Percentiles rank a stretch among this genome's conserved stretches.
These are phyloP conservation scores for Pleurotus citrinopileatus DNA, from an alignment of 768 basidiomycete species.

Conservation along the genomic window DNA sequence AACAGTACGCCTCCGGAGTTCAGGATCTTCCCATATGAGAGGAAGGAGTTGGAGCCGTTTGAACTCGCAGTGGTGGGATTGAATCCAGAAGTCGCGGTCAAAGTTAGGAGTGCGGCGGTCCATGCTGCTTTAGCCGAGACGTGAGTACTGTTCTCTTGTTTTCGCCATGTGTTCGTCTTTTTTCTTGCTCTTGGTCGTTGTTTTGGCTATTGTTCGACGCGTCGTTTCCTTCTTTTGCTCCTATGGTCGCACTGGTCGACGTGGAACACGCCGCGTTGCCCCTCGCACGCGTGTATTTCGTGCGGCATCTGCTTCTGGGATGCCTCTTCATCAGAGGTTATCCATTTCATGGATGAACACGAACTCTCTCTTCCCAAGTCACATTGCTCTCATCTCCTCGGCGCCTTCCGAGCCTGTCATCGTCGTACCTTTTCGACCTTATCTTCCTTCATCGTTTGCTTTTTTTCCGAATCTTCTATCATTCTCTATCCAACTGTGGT, in stretches of 20 bases:
- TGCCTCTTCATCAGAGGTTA: too few relatives aligned
- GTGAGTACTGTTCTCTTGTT: too few relatives aligned
- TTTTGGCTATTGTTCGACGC: not conserved
- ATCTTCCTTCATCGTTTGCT: not conserved
- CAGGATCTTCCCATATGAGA: slow-evolving; percentile 85
- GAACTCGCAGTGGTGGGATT: slow-evolving; percentile 67
- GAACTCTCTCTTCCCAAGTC: too few relatives aligned
- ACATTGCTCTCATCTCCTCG: not conserved
- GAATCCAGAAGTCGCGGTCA: slow-evolving; percentile 81
- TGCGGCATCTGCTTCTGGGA: not conserved
- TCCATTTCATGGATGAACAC: too few relatives aligned
- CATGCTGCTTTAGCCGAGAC: slow-evolving; percentile 73
- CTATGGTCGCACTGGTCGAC: not conserved
- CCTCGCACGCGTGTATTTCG: too few relatives aligned
- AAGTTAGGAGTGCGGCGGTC: slow-evolving; percentile 71
- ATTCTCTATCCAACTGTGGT: not conserved
- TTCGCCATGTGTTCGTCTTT: too few relatives aligned
- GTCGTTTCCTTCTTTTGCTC: not conserved
- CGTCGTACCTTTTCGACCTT: too few relatives aligned
- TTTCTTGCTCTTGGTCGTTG: slow-evolving; percentile 1
- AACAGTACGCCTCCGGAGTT: slow-evolving; percentile 40
- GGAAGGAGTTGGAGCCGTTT: slow-evolving; percentile 74
- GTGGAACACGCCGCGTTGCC: too few relatives aligned
- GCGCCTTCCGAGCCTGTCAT: too few relatives aligned
- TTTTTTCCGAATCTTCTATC: not conserved